Conservation (phyloP, 2,329 filamentous ascomycete genomes). For the Sporothrix dimorphospora region DNA sequence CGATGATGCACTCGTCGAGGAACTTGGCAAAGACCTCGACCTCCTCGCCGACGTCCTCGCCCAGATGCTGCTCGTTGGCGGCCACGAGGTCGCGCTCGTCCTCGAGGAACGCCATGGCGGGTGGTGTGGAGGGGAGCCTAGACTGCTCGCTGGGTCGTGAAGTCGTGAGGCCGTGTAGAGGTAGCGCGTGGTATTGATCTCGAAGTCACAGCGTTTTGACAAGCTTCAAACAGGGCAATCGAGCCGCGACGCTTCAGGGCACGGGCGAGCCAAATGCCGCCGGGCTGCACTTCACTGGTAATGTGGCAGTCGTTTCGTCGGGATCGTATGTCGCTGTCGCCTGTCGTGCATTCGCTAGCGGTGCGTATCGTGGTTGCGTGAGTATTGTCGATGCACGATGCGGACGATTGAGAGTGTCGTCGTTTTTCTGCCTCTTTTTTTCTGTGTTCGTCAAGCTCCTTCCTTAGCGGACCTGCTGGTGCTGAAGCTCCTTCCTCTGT, state of each 20-base stretch:
- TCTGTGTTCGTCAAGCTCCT: slow-evolving; percentile 2
- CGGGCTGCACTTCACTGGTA: neutral
- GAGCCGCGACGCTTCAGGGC: slow-evolving; percentile 2
- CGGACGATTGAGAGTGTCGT: neutral
- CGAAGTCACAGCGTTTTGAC: neutral
- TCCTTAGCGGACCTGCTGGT: slow-evolving; percentile 1
- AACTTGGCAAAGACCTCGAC: slow-evolving; percentile 85
- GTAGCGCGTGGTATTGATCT: neutral
- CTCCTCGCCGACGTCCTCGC: slow-evolving; percentile 68
- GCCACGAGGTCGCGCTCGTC: slow-evolving; percentile 39
- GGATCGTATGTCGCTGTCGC: neutral
- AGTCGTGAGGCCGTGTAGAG: neutral
- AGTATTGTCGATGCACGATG: slow-evolving; percentile 1
- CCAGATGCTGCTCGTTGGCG: slow-evolving; percentile 43
- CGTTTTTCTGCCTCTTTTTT: slow-evolving; percentile 23
- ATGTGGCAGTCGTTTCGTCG: neutral
- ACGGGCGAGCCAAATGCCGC: neutral
- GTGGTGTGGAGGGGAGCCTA: neutral
- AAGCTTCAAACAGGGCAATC: neutral
- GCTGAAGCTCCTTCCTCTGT: slow-evolving; percentile 14
- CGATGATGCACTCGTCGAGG: slow-evolving; percentile 71
- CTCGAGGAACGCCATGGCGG: slow-evolving; percentile 40
- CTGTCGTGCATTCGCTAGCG: neutral
- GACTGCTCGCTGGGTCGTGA: neutral
- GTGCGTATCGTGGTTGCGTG: slow-evolving; percentile 1